These are phyloP conservation scores for Rubus idaeus DNA, from an alignment of 306 rosid genomes.

Conservation along the genomic window DNA sequence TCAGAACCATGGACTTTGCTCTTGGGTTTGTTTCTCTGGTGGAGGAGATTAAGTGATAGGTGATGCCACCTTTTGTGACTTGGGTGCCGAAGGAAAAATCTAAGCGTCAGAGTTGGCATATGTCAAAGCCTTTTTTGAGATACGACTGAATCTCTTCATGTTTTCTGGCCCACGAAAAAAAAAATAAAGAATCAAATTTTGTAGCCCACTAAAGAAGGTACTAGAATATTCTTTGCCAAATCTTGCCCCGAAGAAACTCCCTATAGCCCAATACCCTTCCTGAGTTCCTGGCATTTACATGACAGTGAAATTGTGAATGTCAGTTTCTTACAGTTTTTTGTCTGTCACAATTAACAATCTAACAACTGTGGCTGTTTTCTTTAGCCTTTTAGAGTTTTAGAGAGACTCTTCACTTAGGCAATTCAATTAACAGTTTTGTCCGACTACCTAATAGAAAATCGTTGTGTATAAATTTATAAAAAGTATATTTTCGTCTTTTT, in stretches of 20 bases:
- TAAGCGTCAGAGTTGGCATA: neutral
- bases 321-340: neutral
- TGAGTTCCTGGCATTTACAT: neutral
- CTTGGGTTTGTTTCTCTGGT: neutral
- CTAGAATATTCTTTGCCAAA: conserved; percentile 1
- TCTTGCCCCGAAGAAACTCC: neutral
- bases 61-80: neutral
- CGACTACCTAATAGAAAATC: no score
- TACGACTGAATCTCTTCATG: neutral
- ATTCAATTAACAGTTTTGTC: no score
- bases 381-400: no score
- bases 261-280: neutral
- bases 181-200: neutral
- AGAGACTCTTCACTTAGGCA: no score
- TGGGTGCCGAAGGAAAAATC: neutral
- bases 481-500: no score
- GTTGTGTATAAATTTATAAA: no score
- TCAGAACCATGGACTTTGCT: neutral
- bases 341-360: no score
- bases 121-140: neutral
- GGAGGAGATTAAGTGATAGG: neutral
- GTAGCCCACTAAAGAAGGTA: neutral
- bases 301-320: neutral
- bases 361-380: no score
- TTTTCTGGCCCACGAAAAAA: neutral